Conservation (phyloP, 2,329 filamentous ascomycete species). For the Daldinia sp. region DNA sequence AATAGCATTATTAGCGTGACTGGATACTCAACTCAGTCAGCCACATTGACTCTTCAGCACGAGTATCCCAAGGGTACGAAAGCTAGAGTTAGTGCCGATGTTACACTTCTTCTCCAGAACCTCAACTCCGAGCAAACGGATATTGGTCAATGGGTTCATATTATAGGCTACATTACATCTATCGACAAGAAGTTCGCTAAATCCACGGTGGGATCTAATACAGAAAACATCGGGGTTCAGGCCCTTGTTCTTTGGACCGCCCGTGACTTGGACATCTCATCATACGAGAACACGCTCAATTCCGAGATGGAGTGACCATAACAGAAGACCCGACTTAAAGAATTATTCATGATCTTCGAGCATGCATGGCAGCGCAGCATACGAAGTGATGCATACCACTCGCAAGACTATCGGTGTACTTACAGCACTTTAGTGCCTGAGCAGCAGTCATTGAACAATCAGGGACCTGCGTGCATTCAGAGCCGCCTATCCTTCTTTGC, state of each 20-base stretch:
- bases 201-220: slow-evolving; percentile 24
- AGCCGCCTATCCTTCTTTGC: slow-evolving; percentile 9
- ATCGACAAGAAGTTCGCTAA: slow-evolving; percentile 26
- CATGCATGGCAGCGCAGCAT: slow-evolving; percentile 1
- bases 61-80: slow-evolving; percentile 64
- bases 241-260: slow-evolving; percentile 83
- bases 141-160: slow-evolving; percentile 88
- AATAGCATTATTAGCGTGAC: slow-evolving; percentile 59
- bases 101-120: slow-evolving; percentile 76
- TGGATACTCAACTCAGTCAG: slow-evolving; percentile 66
- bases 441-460: background rate
- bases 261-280: slow-evolving; percentile 75
- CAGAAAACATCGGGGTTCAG: slow-evolving; percentile 66
- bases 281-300: slow-evolving; percentile 74
- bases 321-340: background rate
- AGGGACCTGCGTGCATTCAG: slow-evolving; percentile 12
- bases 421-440: background rate
- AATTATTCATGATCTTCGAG: background rate
- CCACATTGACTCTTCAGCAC: slow-evolving; percentile 76
- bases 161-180: slow-evolving; percentile 80
- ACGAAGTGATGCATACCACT: slow-evolving; percentile 22
- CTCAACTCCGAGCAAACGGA: slow-evolving; percentile 73
- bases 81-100: slow-evolving; percentile 72
- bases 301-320: slow-evolving; percentile 45
- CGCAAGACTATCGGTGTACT: background rate